phyloP scores from a whole-genome alignment of 2,329 filamentous ascomycete genomes.

The Dactylellina haptotyla region DNA sequence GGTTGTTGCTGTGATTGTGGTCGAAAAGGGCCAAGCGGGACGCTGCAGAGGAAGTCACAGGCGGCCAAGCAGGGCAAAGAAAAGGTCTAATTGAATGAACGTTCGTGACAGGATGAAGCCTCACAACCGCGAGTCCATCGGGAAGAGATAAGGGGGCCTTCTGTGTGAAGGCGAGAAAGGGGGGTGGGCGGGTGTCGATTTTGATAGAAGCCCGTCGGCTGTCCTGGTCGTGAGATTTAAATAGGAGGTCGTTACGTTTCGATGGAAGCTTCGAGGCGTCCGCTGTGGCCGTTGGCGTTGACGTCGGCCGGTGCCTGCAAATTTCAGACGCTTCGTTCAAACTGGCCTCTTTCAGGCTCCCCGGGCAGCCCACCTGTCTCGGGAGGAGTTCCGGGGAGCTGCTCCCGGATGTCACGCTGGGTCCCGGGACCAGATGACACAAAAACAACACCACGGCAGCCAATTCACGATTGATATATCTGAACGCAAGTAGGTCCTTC shows the following conservation, averaged over 20 bases:
- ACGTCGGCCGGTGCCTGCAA: slow-evolving; percentile 38
- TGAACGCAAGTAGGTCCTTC: too few relatives aligned
- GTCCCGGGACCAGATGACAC: background rate
- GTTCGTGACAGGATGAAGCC: too few relatives aligned
- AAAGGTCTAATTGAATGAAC: background rate
- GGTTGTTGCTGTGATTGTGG: too few relatives aligned
- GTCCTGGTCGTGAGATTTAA: too few relatives aligned
- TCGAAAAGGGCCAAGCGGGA: slow-evolving; percentile 26
- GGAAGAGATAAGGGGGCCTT: background rate
- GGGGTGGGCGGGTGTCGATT: background rate
- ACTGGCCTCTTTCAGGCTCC: background rate
- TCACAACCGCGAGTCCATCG: background rate
- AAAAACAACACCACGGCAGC: slow-evolving; percentile 10
- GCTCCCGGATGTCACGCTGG: background rate
- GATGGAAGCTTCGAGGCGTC: slow-evolving; percentile 9
- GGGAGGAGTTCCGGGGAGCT: background rate
- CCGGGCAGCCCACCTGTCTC: slow-evolving; percentile 6
- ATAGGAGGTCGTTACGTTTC: background rate
- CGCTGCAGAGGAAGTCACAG: slow-evolving; percentile 1
- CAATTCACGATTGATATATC: background rate
- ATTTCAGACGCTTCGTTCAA: slow-evolving; percentile 24
- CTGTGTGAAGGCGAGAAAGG: background rate
- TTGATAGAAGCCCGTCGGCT: background rate
- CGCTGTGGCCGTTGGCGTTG: background rate
- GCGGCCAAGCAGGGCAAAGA: background rate